Evolutionary conservation across 2,329 filamentous ascomycete genomes (phyloP).

Genomic region (Botrytis hyacinthi): DNA sequence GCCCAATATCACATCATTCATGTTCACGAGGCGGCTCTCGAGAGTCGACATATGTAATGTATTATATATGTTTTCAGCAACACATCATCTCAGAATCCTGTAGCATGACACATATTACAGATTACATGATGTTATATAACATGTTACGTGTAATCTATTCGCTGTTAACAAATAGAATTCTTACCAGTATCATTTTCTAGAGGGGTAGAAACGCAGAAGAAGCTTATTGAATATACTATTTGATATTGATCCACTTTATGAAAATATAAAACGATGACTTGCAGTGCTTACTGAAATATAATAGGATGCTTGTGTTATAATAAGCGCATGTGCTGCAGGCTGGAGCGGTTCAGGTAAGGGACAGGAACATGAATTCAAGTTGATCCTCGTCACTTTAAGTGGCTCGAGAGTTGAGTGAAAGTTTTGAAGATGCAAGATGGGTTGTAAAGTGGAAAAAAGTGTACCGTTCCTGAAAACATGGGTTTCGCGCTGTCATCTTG

Average conservation of each 20-base stretch:
- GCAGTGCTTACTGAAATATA: slow-evolving; percentile 7
- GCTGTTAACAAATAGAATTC: slow-evolving; percentile 2
- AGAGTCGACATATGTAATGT: not conserved
- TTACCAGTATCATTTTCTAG: not conserved
- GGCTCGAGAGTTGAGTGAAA: not conserved
- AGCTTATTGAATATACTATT: not conserved
- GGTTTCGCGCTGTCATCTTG: not conserved
- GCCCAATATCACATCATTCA: not conserved
- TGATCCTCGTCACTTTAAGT: slow-evolving; percentile 5
- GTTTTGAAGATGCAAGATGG: not conserved
- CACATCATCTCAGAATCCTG: not conserved
- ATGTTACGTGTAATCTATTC: slow-evolving; percentile 4
- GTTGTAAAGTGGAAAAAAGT: not conserved
- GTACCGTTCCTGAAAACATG: not conserved
- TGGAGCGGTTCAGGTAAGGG: slow-evolving; percentile 21
- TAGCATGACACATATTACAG: not conserved
- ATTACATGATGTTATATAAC: not conserved
- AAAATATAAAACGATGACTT: slow-evolving; percentile 9
- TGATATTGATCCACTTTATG: not conserved
- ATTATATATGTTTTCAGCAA: not conserved
- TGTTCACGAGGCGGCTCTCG: not conserved
- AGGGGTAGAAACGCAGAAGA: not conserved
- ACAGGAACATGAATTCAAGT: slow-evolving; percentile 16
- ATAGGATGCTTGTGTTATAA: slow-evolving; percentile 9
- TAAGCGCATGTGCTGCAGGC: slow-evolving; percentile 13